Base-by-base conservation (phyloP, 495 filamentous ascomycete species). In the Tirmania nivea region DNA sequence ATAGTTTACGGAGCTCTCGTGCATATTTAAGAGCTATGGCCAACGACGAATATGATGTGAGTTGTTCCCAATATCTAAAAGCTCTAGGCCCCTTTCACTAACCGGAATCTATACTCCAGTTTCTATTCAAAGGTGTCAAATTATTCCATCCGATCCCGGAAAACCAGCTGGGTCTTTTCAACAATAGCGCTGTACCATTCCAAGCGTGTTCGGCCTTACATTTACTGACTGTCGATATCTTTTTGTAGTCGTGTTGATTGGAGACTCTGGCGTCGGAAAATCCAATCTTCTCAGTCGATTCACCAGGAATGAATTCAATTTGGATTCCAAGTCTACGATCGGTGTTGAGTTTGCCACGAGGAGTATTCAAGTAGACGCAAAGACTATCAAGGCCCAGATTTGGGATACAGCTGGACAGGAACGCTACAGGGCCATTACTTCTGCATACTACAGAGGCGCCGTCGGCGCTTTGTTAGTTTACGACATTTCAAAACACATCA, bases 331-430 rank as follows among this genome's bases (percentile, higher is more conserved):
- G 79, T 96, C 92, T 53, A 99, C 90, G 58, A 99, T 99, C 74
- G 90, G 90, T 65, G 90, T 99, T 62, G 90, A 99, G 72, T 99
- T 99, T 68, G 90, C 90, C 59, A 99, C 90, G 56, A 82, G 90
- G 53, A 94, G 86, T 57, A 96, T 99, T 71, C 90, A 96, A 70
- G 92, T 99, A 64, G 92, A 99, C 71, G 79, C 83, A 62, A 99
- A 99, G 77, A 99, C 90, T 60, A 99, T 99, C 81, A 99, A 99
- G 76, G 90, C 90, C 63, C 90, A 99, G 75, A 99, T 99, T 66
- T 99, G 92, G 92, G 92, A 99, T 74, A 99, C 92, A 53, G 92
- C 92, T 52, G 92, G 92, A 63, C 92, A 99, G 72, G 92, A 99
- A 71, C 80, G 92, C 64, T 99, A 96, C 71, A 84, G 92, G 65